A percentile compares a stretch with the other conserved stretches of the same genome.
Evolutionary conservation across 139 green algal species (phyloP).

Genomic region (Micractinium sp.): DNA sequence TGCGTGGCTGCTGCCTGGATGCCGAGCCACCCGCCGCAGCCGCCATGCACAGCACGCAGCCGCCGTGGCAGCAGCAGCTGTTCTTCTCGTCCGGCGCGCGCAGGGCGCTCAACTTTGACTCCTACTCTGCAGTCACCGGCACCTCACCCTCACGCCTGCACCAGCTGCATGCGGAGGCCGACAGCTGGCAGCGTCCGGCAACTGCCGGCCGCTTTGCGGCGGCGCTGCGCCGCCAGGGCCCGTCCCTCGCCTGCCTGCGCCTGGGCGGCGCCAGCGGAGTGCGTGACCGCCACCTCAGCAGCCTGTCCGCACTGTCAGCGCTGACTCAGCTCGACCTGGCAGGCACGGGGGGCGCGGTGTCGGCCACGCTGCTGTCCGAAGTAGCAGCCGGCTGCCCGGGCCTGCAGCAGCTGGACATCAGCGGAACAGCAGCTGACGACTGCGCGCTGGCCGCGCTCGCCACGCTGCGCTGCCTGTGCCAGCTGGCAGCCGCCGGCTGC

Average conservation of each 20-base stretch:
- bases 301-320: not conserved
- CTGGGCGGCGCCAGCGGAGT: slow-evolving; percentile 23
- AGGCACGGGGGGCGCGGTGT: not conserved
- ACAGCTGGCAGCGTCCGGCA: slow-evolving; percentile 28
- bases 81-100: slow-evolving; percentile 19
- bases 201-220: slow-evolving; percentile 20
- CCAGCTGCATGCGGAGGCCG: slow-evolving; percentile 14
- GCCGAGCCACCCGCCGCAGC: not conserved
- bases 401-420: slow-evolving; percentile 21
- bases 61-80: slow-evolving; percentile 19
- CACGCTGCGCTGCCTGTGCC: not conserved
- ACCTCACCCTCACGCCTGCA: slow-evolving; percentile 6
- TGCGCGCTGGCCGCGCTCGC: not conserved
- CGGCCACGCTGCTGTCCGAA: slow-evolving; percentile 7
- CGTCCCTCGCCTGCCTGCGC: slow-evolving; percentile 15
- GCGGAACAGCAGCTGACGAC: slow-evolving; percentile 6
- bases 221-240: slow-evolving; percentile 9
- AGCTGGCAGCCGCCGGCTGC: slow-evolving; percentile 6
- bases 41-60: not conserved
- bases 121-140: not conserved
- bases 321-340: slow-evolving; percentile 15
- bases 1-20: slow-evolving; percentile 21
- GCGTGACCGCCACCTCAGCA: slow-evolving; percentile 16
- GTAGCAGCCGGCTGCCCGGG: not conserved
- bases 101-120: slow-evolving; percentile 3